A percentile compares a stretch with the other conserved stretches of the same genome.
Evolutionary conservation across 2,329 filamentous ascomycete genomes (phyloP).

Genomic region (Arachnomyces sp.): DNA sequence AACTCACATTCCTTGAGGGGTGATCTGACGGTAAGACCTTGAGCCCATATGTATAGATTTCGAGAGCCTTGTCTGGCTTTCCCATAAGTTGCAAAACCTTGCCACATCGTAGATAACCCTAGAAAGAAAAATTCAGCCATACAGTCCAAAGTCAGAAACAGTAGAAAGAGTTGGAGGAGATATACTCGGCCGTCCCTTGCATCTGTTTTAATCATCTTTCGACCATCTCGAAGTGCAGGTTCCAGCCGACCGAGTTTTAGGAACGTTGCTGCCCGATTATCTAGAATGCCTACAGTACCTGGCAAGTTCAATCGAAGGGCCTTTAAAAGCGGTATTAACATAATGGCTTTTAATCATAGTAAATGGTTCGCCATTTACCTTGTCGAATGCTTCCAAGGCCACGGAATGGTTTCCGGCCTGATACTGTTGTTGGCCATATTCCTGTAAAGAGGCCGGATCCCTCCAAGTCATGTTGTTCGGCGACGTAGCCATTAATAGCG

Average conservation of each 20-base stretch:
- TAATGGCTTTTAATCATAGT: background rate
- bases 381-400: constrained; percentile 35
- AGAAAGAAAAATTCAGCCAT: background rate
- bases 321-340: constrained; percentile 18
- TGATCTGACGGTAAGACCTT: constrained; percentile 40
- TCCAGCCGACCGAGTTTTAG: constrained; percentile 45
- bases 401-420: constrained; percentile 34
- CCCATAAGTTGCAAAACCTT: constrained; percentile 39
- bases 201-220: constrained; percentile 45
- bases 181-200: constrained; percentile 44
- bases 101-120: constrained; percentile 50
- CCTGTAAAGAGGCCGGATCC: constrained; percentile 23
- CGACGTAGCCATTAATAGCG: too few species aligned
- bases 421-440: constrained; percentile 36
- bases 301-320: constrained; percentile 28
- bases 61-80: constrained; percentile 45
- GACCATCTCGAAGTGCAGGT: constrained; percentile 48
- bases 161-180: too few species aligned
- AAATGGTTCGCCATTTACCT: constrained; percentile 22
- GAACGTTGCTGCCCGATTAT: constrained; percentile 48
- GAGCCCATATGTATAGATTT: constrained; percentile 52
- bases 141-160: background rate
- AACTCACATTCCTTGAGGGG: constrained; percentile 22
- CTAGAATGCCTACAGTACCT: constrained; percentile 37
- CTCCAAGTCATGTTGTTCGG: constrained; percentile 7